Evolutionary conservation across 2,329 filamentous ascomycete genomes (phyloP), one percentile per base, ranked within the genome.

Genomic region (Byssochlamys sp.): DNA sequence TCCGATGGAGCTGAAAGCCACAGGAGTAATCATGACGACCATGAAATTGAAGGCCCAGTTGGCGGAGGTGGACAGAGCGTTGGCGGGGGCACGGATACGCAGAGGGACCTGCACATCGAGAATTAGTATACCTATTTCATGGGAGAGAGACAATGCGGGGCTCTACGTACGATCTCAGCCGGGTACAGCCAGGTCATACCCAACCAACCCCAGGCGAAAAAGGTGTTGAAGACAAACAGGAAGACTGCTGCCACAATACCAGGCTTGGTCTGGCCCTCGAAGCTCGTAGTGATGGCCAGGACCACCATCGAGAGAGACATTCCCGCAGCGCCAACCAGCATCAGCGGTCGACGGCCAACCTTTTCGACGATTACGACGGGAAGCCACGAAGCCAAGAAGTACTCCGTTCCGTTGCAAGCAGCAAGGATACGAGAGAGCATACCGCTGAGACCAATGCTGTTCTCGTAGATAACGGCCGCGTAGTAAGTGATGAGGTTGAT

Each of bases 231-330:
- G 12, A 83, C 77, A 67, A 86, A 86, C 45, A 86, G 74, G 64
- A 85, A 84, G 0, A 78, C 74, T 1, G 77, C 75, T 4, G 76
- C 75, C 6, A 71, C 75, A 50, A 77, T 73, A 54, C 76, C 74
- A 2, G 75, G 68, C 14, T 64, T 60, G 4, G 63, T 70, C 25
- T 72, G 67, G n/a, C 70, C 65, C 26, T 70, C 60, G 53, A 71
- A 75, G 26, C 69, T 69, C 28, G 66, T 73, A n/a, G 64, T 68
- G 31, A 75, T 66, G 4, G 77, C 74, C 3, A 80, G 67, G 26
- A 89, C 78, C 1, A 84, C 80, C 87, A 90, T 89, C 55, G 82
- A 84, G 1, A 79, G 67, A 39, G 83, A 83, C 75, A 86, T 84
- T 0, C 84, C 84, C 33, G 81, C 73, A 0, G 84, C 83, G 55